Conservation (phyloP, 345 rosid species). For the Viola odorata region DNA sequence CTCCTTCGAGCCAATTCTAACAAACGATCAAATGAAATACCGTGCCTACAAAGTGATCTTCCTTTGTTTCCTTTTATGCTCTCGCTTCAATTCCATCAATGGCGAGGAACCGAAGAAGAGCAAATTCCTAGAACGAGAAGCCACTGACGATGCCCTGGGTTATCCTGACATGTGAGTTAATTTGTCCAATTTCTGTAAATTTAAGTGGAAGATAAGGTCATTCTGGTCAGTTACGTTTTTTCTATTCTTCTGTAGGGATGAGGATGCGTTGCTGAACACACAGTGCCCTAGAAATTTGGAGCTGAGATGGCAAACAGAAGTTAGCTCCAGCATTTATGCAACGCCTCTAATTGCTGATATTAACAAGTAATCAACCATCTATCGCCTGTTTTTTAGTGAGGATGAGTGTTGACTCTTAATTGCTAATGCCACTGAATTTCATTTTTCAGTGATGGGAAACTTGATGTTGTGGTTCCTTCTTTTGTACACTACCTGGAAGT, state of each 20-base stretch:
- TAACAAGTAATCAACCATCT: slow-evolving; percentile 47
- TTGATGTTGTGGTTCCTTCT: slow-evolving; percentile 93
- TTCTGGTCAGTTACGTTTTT: slow-evolving; percentile 6
- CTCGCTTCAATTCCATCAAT: slow-evolving; percentile 16
- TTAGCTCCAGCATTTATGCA: slow-evolving; percentile 92
- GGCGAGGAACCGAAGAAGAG: slow-evolving; percentile 44
- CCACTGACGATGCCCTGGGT: slow-evolving; percentile 73
- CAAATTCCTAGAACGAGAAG: slow-evolving; percentile 74
- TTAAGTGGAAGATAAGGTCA: neutral
- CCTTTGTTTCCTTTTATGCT: slow-evolving; percentile 31
- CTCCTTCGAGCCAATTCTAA: neutral
- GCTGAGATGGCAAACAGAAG: slow-evolving; percentile 99
- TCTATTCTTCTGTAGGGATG: slow-evolving; percentile 50
- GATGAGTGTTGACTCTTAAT: neutral
- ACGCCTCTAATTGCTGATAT: slow-evolving; percentile 93
- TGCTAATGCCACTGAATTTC: neutral
- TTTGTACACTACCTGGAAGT: slow-evolving; percentile 98
- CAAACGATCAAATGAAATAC: slow-evolving; percentile 39
- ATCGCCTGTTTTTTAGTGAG: neutral
- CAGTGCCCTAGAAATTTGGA: slow-evolving; percentile 86
- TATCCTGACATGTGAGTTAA: slow-evolving; percentile 65
- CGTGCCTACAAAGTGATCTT: slow-evolving; percentile 30
- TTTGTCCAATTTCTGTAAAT: neutral
- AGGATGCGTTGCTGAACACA: slow-evolving; percentile 82
- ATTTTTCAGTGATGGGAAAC: slow-evolving; percentile 83